Conservation (phyloP, 1,284 basidiomycete genomes). For the Leccinum holopus region DNA sequence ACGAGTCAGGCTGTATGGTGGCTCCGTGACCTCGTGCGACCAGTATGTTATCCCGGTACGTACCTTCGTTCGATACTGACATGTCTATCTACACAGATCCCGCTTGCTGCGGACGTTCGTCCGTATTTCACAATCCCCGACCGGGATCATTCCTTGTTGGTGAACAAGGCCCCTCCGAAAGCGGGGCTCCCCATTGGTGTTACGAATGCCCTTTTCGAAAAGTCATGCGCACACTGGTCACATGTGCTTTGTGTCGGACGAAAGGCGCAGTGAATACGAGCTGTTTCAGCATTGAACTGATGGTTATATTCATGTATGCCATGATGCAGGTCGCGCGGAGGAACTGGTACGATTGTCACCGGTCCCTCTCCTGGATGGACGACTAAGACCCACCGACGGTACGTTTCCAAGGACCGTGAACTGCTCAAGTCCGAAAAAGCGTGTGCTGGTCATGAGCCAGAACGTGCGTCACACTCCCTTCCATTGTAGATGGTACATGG, state of each 20-base stretch:
- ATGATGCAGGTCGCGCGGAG: slow-evolving; percentile 14
- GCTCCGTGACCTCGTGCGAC: slow-evolving; percentile 85
- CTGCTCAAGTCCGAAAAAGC: slow-evolving; percentile 69
- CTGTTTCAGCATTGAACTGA: not conserved
- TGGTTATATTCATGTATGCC: not conserved
- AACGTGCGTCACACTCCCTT: slow-evolving; percentile 46
- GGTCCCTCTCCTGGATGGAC: slow-evolving; percentile 71
- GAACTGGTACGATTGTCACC: slow-evolving; percentile 33
- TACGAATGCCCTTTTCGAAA: slow-evolving; percentile 93
- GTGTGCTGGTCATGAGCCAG: slow-evolving; percentile 46
- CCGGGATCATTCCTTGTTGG: slow-evolving; percentile 71
- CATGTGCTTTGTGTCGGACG: slow-evolving; percentile 75
- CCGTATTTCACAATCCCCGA: slow-evolving; percentile 98
- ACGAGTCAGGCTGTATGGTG: slow-evolving; percentile 89
- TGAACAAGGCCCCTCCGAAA: slow-evolving; percentile 83
- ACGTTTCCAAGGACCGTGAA: slow-evolving; percentile 80
- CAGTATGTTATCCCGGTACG: slow-evolving; percentile 50
- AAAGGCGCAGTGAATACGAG: slow-evolving; percentile 39
- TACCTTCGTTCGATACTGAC: not conserved
- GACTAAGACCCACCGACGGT: slow-evolving; percentile 77
- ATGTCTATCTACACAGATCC: slow-evolving; percentile 53
- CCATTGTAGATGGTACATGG: not conserved
- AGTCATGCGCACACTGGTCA: slow-evolving; percentile 89
- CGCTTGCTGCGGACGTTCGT: slow-evolving; percentile 81
- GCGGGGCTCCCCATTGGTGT: slow-evolving; percentile 85